phyloP scores from a whole-genome alignment of 2,329 filamentous ascomycete species.

The Xylaria sp. region DNA sequence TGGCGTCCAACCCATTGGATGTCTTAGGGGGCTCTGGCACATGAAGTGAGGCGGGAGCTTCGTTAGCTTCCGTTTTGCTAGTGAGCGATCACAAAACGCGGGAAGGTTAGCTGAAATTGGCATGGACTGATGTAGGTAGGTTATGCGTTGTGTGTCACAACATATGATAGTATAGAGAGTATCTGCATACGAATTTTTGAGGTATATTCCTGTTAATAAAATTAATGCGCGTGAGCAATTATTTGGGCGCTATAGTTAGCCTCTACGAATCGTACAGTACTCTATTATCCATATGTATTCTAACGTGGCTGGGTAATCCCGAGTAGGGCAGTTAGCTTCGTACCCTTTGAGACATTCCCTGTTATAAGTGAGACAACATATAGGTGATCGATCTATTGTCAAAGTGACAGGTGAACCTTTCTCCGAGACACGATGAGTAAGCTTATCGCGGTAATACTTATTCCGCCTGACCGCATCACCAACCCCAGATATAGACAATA shows the following conservation, averaged over 20 bases:
- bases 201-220: background rate
- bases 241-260: background rate
- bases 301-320: background rate
- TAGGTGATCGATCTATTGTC: background rate
- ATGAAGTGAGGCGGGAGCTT: slow-evolving; percentile 5
- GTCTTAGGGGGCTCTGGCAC: background rate
- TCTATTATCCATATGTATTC: background rate
- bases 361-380: background rate
- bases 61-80: background rate
- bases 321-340: background rate
- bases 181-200: background rate
- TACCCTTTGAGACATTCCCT: background rate
- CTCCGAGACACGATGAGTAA: background rate
- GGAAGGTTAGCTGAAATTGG: background rate
- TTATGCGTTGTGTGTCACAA: background rate
- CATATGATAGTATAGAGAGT: background rate
- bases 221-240: background rate
- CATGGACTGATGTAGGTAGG: background rate
- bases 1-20: background rate
- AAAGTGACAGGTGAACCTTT: background rate
- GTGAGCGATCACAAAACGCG: background rate
- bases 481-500: background rate
- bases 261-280: too few species aligned
- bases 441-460: background rate
- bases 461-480: background rate